phyloP scores from a whole-genome alignment of 805 yeast genomes.

The Nakazawaea wickerhamii region DNA sequence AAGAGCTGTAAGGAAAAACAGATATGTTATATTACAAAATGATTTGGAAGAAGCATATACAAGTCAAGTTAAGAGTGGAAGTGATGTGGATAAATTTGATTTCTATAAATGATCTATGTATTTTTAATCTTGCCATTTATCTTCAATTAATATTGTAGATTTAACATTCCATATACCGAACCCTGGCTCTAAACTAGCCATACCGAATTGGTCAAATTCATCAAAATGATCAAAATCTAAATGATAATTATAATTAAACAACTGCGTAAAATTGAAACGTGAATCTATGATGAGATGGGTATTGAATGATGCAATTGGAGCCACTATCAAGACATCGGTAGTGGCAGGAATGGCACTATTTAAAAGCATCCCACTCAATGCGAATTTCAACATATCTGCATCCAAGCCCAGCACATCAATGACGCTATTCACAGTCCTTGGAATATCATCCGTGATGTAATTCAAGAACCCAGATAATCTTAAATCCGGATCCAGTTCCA shows the following conservation, averaged over 20 bases:
- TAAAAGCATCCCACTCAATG: constrained; percentile 4
- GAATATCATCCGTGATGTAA: constrained; percentile 7
- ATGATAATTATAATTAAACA: constrained; percentile 42
- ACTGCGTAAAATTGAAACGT: constrained; percentile 12
- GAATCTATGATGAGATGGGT: neutral
- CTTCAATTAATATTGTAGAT: neutral
- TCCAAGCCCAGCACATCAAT: constrained; percentile 45
- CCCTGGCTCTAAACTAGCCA: constrained; percentile 53
- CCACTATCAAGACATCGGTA: constrained; percentile 18
- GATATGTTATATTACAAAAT: constrained; percentile 92
- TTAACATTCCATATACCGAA: constrained; percentile 43
- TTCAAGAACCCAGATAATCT: constrained; percentile 11
- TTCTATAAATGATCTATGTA: constrained; percentile 64
- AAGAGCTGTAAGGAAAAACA: constrained; percentile 95
- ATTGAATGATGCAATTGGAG: constrained; percentile 33
- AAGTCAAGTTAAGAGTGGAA: constrained; percentile 91
- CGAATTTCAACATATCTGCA: constrained; percentile 4
- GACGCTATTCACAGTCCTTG: constrained; percentile 19
- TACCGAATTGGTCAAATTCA: constrained; percentile 28
- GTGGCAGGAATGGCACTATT: constrained; percentile 12
- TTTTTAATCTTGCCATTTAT: neutral
- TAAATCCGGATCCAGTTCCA: constrained; percentile 1
- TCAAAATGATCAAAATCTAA: constrained; percentile 75
- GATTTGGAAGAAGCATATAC: constrained; percentile 98
- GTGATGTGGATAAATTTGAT: constrained; percentile 95